These are phyloP conservation scores for Cyberlindnera lachancei DNA, from an alignment of 805 yeast genomes.

Conservation along the genomic window DNA sequence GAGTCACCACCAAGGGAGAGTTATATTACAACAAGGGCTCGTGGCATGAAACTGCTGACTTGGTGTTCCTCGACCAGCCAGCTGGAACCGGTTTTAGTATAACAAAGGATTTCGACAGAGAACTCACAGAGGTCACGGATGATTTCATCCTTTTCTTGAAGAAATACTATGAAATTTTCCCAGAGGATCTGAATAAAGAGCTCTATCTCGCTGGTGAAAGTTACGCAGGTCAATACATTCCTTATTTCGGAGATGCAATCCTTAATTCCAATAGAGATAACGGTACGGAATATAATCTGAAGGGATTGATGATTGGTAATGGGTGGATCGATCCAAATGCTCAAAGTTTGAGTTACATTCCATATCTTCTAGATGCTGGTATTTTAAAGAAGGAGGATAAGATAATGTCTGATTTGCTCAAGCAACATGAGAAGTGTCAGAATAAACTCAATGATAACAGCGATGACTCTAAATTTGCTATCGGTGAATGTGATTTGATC, in stretches of 20 bases:
- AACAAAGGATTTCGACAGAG: conserved; percentile 46
- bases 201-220: conserved; percentile 88
- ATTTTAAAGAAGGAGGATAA: conserved; percentile 38
- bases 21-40: conserved; percentile 60
- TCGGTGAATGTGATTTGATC: conserved; percentile 38
- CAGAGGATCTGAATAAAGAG: conserved; percentile 57
- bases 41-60: conserved; percentile 75
- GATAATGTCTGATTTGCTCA: conserved; percentile 33
- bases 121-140: conserved; percentile 47
- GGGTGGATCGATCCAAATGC: conserved; percentile 90
- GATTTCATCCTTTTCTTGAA: conserved; percentile 62
- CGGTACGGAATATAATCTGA: conserved; percentile 32
- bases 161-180: conserved; percentile 62
- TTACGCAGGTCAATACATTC: conserved; percentile 95
- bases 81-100: conserved; percentile 87
- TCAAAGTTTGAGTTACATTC: conserved; percentile 76
- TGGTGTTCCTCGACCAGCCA: conserved; percentile 90
- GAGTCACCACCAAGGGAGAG: conserved; percentile 40
- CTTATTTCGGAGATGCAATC: conserved; percentile 69
- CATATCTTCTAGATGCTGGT: conserved; percentile 55
- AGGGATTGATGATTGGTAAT: conserved; percentile 77
- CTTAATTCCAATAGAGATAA: conserved; percentile 34
- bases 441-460: conserved; percentile 33
- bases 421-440: conserved; percentile 55
- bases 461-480: conserved; percentile 22